Percentiles rank a stretch among this genome's conserved stretches.
phyloP scores from a whole-genome alignment of 2,329 filamentous ascomycete genomes.

The Nemania serpens region DNA sequence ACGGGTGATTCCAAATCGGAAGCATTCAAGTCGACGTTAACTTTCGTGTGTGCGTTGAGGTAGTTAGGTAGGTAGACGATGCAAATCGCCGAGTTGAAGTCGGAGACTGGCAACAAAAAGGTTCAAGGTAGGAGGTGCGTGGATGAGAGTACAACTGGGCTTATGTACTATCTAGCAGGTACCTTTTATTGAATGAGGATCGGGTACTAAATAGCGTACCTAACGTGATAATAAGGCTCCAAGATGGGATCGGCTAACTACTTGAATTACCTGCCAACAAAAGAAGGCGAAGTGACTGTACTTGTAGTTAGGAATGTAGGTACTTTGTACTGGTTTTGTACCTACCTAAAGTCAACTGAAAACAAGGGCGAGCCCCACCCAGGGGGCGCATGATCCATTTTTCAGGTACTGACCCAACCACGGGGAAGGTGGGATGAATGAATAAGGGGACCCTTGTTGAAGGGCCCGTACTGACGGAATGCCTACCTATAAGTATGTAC shows the following conservation, averaged over 20 bases:
- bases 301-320: too few relatives aligned
- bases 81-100: background rate
- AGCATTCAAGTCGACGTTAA: background rate
- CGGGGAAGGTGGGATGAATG: slow-evolving; percentile 15
- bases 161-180: background rate
- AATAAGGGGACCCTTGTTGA: slow-evolving; percentile 2
- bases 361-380: too few relatives aligned
- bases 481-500: background rate
- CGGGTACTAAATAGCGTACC: too few relatives aligned
- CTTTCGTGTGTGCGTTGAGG: background rate
- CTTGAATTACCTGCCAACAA: too few relatives aligned
- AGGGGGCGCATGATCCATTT: background rate
- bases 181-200: too few relatives aligned
- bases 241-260: too few relatives aligned
- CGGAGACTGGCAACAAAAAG: background rate
- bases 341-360: too few relatives aligned
- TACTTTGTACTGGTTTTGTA: too few relatives aligned
- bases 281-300: too few relatives aligned
- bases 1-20: background rate
- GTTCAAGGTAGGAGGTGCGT: background rate
- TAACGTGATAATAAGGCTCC: too few relatives aligned
- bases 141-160: background rate
- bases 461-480: slow-evolving; percentile 25
- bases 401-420: slow-evolving; percentile 4
- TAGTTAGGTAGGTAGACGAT: background rate